Base-by-base conservation (phyloP, 345 rosid genomes). In the Eucalyptus microcorys region DNA sequence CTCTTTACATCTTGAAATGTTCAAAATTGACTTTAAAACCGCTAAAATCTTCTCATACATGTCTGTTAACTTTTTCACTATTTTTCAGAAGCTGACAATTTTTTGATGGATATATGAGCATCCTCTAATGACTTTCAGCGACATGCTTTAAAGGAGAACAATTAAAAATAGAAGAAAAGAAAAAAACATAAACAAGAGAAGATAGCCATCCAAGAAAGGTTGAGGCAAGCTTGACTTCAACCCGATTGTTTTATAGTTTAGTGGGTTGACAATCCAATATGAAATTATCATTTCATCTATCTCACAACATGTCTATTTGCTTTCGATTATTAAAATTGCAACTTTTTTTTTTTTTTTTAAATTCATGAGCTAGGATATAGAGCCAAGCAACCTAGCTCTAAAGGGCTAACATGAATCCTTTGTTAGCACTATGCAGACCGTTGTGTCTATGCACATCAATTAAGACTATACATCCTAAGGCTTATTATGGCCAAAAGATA, bases 401-500 rank as follows among this genome's bases (percentile, higher is more conserved):
- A 57, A 3, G 10, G 14, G 64, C 64, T 57, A 14, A 11, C 64
- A 24, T 24, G 64, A 52, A 52, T 27, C 61, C 5, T 55, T 24
- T 22, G 61, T 22, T 55, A 30, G 71, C 71, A 64, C 17, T 7
- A 64, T 14, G 71, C 19, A 64, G 4, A n/a, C 5, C 9, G 19
- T 14, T 15, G 2, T 5, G 0, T 61, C 19, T 30, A 59, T 27
- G 68, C 32, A 3, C 2, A 13, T 61, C 7, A 14, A 61, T 1
- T 0, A 61, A 61, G 8, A 61, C 9, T 27, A 27, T 7, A n/a
- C 6, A 3, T 13, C 0, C 17, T 1, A 61, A 6, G 34, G 17
- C 0, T 10, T 10, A 66, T 8, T 32, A 10, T 66, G 21, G 42
- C 3, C 0, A 1, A 16, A 66, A 15, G 11, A 66, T 32, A 2